A percentile compares a stretch with the other conserved stretches of the same genome.
phyloP scores from a whole-genome alignment of 495 filamentous ascomycete species.

The Chaetomidium leptoderma region DNA sequence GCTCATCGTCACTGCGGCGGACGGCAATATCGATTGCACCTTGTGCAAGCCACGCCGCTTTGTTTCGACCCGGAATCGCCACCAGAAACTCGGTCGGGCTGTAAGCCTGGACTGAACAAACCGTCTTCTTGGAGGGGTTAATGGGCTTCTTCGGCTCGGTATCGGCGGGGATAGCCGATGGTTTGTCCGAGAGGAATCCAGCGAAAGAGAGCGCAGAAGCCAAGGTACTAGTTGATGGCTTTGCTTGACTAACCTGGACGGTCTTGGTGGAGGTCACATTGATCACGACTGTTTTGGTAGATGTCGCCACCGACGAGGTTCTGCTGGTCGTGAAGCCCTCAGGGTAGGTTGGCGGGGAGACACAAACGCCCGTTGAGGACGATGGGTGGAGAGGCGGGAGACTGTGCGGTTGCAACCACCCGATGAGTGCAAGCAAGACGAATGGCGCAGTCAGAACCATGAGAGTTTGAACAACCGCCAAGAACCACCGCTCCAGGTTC shows the following conservation, averaged over 20 bases:
- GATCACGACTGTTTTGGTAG: conserved; percentile 35
- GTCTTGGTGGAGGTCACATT: conserved; percentile 39
- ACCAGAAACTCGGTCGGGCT: conserved; percentile 41
- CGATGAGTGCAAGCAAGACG: conserved; percentile 3
- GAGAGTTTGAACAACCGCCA: background rate
- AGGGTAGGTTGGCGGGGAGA: background rate
- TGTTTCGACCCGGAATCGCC: conserved; percentile 34
- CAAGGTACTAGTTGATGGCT: conserved; percentile 41
- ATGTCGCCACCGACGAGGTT: conserved; percentile 26
- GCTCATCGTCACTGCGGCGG: conserved; percentile 34
- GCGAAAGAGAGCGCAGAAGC: conserved; percentile 36
- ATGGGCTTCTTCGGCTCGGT: conserved; percentile 17
- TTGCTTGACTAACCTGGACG: conserved; percentile 30
- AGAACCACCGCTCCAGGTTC: conserved; percentile 3
- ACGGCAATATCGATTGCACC: conserved; percentile 44
- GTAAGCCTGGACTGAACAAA: conserved; percentile 37
- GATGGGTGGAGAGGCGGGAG: background rate
- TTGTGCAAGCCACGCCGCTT: conserved; percentile 39
- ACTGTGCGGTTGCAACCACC: background rate
- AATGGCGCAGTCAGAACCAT: background rate
- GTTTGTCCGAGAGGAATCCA: conserved; percentile 38
- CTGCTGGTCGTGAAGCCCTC: conserved; percentile 10
- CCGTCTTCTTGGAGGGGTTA: conserved; percentile 24
- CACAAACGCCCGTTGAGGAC: conserved; percentile 17
- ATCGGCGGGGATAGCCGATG: conserved; percentile 23